A percentile compares a stretch with the other conserved stretches of the same genome.
These are phyloP conservation scores for Coemansia sp. DNA, from an alignment of 192 early-diverging fungal genomes.

Conservation along the genomic window DNA sequence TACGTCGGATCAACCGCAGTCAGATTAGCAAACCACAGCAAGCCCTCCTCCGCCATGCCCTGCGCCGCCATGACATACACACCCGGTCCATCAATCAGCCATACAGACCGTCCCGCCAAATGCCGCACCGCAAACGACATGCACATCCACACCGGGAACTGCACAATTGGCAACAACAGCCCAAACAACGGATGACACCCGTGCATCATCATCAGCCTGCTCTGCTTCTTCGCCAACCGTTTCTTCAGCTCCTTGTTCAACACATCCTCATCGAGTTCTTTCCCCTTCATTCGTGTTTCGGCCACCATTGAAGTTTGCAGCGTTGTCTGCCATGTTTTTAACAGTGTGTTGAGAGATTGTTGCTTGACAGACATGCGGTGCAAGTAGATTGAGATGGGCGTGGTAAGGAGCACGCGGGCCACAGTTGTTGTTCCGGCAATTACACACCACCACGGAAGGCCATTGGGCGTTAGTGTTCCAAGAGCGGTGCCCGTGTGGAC, in stretches of 20 bases:
- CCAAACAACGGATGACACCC: constrained; percentile 41
- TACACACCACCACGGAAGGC: constrained; percentile 42
- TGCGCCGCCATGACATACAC: constrained; percentile 3
- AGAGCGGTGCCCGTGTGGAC: constrained; percentile 26
- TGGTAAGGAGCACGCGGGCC: constrained; percentile 15
- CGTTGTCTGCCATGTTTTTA: constrained; percentile 11
- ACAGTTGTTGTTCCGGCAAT: constrained; percentile 27
- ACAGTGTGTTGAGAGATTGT: constrained; percentile 2
- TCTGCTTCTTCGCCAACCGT: constrained; percentile 16
- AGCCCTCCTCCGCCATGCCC: constrained; percentile 37
- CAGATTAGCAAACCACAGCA: constrained; percentile 44
- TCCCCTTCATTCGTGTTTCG: not conserved
- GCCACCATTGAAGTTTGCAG: constrained; percentile 7
- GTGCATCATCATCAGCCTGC: constrained; percentile 33
- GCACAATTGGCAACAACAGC: constrained; percentile 26
- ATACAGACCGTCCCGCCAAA: constrained; percentile 21
- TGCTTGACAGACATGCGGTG: constrained; percentile 15
- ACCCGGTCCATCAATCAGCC: not conserved
- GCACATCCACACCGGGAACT: constrained; percentile 47
- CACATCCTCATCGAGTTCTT: not conserved
- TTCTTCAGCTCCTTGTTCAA: constrained; percentile 11
- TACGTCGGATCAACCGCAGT: constrained; percentile 16
- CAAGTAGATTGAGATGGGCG: constrained; percentile 32
- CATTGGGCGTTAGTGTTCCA: not conserved
- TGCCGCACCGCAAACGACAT: constrained; percentile 37